These are phyloP conservation scores for Naumovozyma castellii DNA, from an alignment of 805 yeast species.

Conservation along the genomic window DNA sequence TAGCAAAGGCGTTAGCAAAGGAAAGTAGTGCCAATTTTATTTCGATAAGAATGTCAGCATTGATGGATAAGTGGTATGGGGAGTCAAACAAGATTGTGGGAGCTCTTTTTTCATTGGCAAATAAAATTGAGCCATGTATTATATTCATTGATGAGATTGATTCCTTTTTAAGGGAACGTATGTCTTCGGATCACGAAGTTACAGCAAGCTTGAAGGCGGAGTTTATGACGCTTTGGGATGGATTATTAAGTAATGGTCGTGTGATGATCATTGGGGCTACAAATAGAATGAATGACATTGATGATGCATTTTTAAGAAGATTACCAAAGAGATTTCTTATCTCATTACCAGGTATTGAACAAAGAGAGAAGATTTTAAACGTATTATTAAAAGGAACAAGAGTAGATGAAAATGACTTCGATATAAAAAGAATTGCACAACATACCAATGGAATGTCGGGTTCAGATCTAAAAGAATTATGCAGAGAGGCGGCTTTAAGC, in stretches of 20 bases:
- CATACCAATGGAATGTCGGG: constrained; percentile 76
- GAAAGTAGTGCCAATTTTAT: constrained; percentile 89
- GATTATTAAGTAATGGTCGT: constrained; percentile 66
- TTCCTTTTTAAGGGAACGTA: constrained; percentile 81
- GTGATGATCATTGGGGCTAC: constrained; percentile 91
- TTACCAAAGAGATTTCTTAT: constrained; percentile 86
- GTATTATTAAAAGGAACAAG: constrained; percentile 59
- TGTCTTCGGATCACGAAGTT: constrained; percentile 84
- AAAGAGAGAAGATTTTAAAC: constrained; percentile 60
- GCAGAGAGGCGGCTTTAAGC: constrained; percentile 86
- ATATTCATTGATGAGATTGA: constrained; percentile 94
- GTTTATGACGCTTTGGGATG: constrained; percentile 97
- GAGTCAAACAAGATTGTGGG: constrained; percentile 90
- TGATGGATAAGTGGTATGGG: constrained; percentile 97
- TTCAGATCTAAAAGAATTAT: constrained; percentile 80
- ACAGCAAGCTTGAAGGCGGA: constrained; percentile 91
- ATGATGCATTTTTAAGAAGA: constrained; percentile 83
- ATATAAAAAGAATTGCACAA: constrained; percentile 47
- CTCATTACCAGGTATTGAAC: constrained; percentile 55
- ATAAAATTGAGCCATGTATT: constrained; percentile 86
- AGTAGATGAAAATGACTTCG: constrained; percentile 47
- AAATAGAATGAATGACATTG: constrained; percentile 84
- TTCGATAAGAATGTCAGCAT: constrained; percentile 83
- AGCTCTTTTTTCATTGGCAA: constrained; percentile 83
- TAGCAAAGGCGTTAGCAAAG: constrained; percentile 88